Evolutionary conservation across 108 stramenopile genomes (phyloP).

Genomic region (Fragilaria radians): DNA sequence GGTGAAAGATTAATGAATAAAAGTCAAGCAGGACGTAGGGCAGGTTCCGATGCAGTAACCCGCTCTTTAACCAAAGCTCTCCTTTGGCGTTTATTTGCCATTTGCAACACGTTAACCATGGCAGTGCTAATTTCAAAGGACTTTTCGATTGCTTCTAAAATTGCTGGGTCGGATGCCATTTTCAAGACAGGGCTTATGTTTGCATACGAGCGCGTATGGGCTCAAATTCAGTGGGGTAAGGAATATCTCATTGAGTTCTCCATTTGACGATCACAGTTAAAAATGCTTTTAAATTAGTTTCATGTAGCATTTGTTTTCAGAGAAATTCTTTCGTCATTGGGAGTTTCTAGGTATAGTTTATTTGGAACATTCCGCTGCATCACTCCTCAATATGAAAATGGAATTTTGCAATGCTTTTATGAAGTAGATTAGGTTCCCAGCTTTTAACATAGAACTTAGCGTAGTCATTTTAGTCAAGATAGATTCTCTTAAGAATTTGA

Average conservation of each 20-base stretch:
- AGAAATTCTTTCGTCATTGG: too few relatives aligned
- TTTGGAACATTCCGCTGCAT: too few relatives aligned
- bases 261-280: constrained; percentile 35
- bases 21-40: constrained; percentile 63
- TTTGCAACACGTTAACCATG: constrained; percentile 88
- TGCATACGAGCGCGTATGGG: constrained; percentile 86
- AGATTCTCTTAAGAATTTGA: too few relatives aligned
- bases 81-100: constrained; percentile 91
- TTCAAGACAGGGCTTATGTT: constrained; percentile 94
- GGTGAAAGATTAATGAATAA: constrained; percentile 96
- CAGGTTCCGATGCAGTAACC: constrained; percentile 68
- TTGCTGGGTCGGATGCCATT: constrained; percentile 88
- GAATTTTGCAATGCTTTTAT: too few relatives aligned
- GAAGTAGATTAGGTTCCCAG: too few relatives aligned
- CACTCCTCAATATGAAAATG: too few relatives aligned
- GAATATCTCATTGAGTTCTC: constrained; percentile 66
- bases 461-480: too few relatives aligned
- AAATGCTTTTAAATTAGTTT: too few relatives aligned
- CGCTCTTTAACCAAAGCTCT: constrained; percentile 88
- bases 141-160: constrained; percentile 77
- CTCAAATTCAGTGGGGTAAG: constrained; percentile 87
- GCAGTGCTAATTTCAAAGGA: constrained; percentile 79
- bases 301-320: too few relatives aligned
- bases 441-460: too few relatives aligned
- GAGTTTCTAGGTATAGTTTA: too few relatives aligned